A percentile compares a stretch with the other conserved stretches of the same genome.
These are phyloP conservation scores for Huntiella bhutanensis DNA, from an alignment of 2,329 filamentous ascomycete species.

Conservation along the genomic window DNA sequence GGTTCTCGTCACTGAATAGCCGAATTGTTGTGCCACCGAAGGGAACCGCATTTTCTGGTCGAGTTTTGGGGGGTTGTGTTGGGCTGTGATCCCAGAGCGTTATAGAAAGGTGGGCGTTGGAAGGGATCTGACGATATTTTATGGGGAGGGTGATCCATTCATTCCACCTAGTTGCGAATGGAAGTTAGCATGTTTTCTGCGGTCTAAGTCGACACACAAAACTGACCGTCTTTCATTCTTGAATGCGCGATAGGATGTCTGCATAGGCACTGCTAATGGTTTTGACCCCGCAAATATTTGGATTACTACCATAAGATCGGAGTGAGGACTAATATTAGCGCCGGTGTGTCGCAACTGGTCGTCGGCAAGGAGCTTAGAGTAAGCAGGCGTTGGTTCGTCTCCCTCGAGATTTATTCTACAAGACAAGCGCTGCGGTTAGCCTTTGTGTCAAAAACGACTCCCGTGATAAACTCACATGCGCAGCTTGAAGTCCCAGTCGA, in stretches of 20 bases:
- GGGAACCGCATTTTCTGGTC: conserved; percentile 61
- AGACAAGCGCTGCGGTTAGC: not conserved
- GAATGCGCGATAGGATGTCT: conserved; percentile 86
- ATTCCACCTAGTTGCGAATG: conserved; percentile 48
- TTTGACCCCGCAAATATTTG: conserved; percentile 96
- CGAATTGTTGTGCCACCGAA: conserved; percentile 87
- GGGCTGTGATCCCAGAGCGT: conserved; percentile 62
- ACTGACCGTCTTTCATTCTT: conserved; percentile 46
- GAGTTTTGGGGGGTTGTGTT: conserved; percentile 54
- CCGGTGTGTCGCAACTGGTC: conserved; percentile 73
- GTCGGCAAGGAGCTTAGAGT: conserved; percentile 55
- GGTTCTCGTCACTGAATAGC: conserved; percentile 84
- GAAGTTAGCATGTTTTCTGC: not conserved
- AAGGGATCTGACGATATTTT: conserved; percentile 61
- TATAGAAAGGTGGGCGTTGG: conserved; percentile 69
- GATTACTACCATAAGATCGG: conserved; percentile 80
- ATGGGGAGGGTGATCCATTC: conserved; percentile 89
- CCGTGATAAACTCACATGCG: conserved; percentile 33
- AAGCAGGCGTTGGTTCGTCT: conserved; percentile 23
- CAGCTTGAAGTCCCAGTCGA: conserved; percentile 53
- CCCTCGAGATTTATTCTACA: conserved; percentile 29
- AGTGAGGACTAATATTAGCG: conserved; percentile 62
- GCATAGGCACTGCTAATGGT: conserved; percentile 73
- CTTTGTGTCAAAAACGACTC: not conserved
- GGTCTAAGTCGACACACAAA: not conserved